Conservation (phyloP, 495 filamentous ascomycete species). For the Hypoxylon lienhwacheense region DNA sequence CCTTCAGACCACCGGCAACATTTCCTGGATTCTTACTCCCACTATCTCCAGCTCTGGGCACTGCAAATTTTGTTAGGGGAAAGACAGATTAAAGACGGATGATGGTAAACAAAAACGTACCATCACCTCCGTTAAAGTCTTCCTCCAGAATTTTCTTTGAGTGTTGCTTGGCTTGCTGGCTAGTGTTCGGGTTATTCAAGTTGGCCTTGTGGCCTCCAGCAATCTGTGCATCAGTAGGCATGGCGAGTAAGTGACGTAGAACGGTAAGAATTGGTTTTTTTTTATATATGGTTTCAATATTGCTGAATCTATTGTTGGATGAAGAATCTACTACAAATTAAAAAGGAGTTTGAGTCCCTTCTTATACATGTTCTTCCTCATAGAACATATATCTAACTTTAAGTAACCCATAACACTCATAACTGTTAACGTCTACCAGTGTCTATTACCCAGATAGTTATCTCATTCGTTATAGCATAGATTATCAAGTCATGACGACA, state of each 20-base stretch:
- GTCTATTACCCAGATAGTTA: background rate
- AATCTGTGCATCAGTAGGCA: conserved; percentile 44
- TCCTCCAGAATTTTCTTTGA: conserved; percentile 46
- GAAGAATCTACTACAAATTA: background rate
- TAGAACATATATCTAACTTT: background rate
- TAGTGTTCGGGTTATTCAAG: conserved; percentile 51
- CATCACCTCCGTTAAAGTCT: conserved; percentile 45
- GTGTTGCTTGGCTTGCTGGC: conserved; percentile 42
- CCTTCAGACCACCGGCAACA: conserved; percentile 48
- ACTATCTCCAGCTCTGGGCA: conserved; percentile 30
- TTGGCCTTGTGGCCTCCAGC: conserved; percentile 55
- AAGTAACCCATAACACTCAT: background rate
- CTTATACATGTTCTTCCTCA: conserved; percentile 15
- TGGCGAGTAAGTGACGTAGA: conserved; percentile 5
- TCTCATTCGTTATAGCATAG: background rate
- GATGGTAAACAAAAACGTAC: conserved; percentile 19
- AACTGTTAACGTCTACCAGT: conserved; percentile 4
- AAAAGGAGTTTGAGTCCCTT: background rate
- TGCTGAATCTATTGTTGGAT: background rate
- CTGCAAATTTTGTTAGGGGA: conserved; percentile 14
- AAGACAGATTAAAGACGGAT: background rate
- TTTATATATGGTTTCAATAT: background rate
- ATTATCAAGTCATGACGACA: conserved; percentile 26
- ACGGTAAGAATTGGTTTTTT: background rate
- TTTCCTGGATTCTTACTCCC: conserved; percentile 48